Evolutionary conservation across 192 early-diverging fungal genomes (phyloP), one percentile per base, ranked within the genome.

Genomic region (Phlyctochytrium bullatum): DNA sequence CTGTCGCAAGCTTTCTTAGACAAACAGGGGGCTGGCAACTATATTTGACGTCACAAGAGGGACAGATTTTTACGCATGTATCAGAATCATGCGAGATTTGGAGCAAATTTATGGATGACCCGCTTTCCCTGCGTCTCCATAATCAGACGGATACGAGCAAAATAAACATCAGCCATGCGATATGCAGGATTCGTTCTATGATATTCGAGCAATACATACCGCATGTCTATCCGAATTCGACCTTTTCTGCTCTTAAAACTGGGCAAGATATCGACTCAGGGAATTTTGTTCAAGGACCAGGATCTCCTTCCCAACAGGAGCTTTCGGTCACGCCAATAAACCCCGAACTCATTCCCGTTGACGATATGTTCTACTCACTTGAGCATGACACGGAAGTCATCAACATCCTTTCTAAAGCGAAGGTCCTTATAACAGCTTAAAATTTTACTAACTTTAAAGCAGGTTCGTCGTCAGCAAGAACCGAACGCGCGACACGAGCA

Each of bases 201-300:
- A 80, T 93, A 16, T 91, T 88, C 76, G 92, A 93, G 62, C 89
- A 92, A 68, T 75, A 87, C 36, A 76, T 90, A 14, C 80, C 89
- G 2, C 76, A 74, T 6, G 34, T 90, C 1, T 92, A 77, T 67
- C 80, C 78, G 3, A 53, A 70, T 6, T 65, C 58, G 2, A 76
- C 74, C 24, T 73, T 71, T 14, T 56, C 65, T 20, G 58, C 75
- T n/a, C 71, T 72, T 54, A 33, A 75, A 57, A 69, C 34, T 14
- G 30, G 59, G 4, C 33, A 34, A 20, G 51, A 31, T 27, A 59
- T 23, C 28, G 71, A 47, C 4, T 3, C 29, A 28, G 32, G 29
- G 35, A 31, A 2, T 29, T 40, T 20, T 60, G 3, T 1, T 10
- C 29, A 6, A 61, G 2, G 12, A 23, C 12, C 64, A 34, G 23